Evolutionary conservation across 1,139 yeast genomes (phyloP), one percentile per base, ranked within the genome.

Genomic region (Pichia sp.): DNA sequence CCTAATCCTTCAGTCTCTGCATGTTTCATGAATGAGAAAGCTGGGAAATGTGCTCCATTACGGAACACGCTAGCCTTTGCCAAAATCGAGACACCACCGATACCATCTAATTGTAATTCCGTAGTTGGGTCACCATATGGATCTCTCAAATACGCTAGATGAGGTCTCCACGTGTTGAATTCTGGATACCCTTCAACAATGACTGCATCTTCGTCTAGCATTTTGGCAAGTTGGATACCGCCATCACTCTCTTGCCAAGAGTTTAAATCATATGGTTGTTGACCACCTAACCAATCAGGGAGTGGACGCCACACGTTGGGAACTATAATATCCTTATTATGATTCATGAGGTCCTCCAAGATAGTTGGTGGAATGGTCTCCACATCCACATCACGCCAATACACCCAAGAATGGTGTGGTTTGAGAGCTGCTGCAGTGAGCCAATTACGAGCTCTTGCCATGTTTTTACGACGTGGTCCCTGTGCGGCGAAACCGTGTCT

Each of bases 1-100:
- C 94, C 96, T 60, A 85, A 85, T 0, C 93, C 95, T 57, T 86
- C 93, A 3, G 95, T 86, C 56, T 85, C 96, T 0, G 94, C 95
- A 56, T 86, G 96, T 53, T 84, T 85, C 56, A 78, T 74, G 56
- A 84, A 85, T 3, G 95, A 79, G 53, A 83, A 85, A 3, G 94
- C 94, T 9, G 95, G 94, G 66, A 85, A 85, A 55, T 81, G 83
- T 20, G 80, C 82, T 29, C 96, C 96, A 41, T 73, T 74, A 47
- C 93, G 69, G 56, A 85, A 85, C n/a, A 84, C 75, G 42, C 69
- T 71, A 1, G 94, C 94, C 54, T 78, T 78, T 4, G 94, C 87
- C 36, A 85, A 60, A 42, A 85, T 84, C 1, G 88, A 81, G 23
- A 85, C 96, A 23, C 95, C 95, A 13, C 95, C 95, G 40, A 85